These are phyloP conservation scores for Nothophoma quercina DNA, from an alignment of 2,329 filamentous ascomycete genomes.

Conservation along the genomic window DNA sequence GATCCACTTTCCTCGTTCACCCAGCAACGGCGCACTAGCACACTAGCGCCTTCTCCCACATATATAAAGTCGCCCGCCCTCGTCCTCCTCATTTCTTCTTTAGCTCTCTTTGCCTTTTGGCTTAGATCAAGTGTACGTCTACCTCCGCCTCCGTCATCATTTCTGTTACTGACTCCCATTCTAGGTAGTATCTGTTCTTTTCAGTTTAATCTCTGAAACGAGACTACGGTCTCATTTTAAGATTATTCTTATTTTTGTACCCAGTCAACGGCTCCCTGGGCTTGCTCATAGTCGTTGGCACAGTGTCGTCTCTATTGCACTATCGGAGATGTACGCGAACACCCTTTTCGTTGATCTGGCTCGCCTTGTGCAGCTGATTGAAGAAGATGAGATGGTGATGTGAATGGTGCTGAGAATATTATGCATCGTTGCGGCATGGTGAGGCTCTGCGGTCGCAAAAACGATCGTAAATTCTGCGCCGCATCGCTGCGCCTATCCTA, in stretches of 20 bases:
- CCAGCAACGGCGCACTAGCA: background rate
- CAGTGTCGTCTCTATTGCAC: conserved; percentile 18
- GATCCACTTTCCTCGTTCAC: background rate
- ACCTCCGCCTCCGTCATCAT: too few relatives aligned
- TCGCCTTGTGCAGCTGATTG: background rate
- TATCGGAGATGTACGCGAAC: conserved; percentile 14
- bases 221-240: background rate
- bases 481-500: too few relatives aligned
- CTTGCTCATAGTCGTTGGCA: conserved; percentile 19
- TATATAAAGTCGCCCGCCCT: conserved; percentile 13
- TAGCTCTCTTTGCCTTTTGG: conserved; percentile 23
- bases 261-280: conserved; percentile 8
- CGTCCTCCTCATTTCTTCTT: conserved; percentile 12
- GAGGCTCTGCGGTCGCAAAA: too few relatives aligned
- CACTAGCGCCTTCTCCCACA: background rate
- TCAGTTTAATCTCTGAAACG: conserved; percentile 14
- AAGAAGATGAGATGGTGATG: conserved; percentile 1
- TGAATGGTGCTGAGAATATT: too few relatives aligned
- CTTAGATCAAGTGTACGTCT: conserved; percentile 19
- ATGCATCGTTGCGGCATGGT: too few relatives aligned
- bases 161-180: too few relatives aligned
- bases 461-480: too few relatives aligned
- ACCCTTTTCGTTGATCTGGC: conserved; percentile 1
- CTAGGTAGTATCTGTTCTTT: too few relatives aligned
- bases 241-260: conserved; percentile 14